Base-by-base conservation (phyloP, 1,284 basidiomycete genomes). In the Trichosporon sp. region DNA sequence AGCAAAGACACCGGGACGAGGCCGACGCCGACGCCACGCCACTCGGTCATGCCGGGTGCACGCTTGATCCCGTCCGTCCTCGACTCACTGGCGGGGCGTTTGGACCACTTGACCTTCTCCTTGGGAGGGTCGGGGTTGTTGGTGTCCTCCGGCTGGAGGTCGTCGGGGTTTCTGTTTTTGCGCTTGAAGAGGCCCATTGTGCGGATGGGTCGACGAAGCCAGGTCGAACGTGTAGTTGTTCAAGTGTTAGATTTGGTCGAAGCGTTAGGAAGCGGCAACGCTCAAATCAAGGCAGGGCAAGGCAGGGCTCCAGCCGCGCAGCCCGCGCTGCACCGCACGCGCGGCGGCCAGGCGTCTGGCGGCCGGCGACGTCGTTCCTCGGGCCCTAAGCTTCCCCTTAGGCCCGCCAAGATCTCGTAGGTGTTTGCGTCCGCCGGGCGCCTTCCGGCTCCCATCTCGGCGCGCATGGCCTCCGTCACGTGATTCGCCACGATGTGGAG, bases 71-170 rank as follows among this genome's bases (percentile, higher is more conserved):
- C n/a, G n/a, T n/a, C n/a, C n/a, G n/a, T n/a, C n/a, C 5, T 27
- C 18, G 4, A 88, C 92, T 78, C 76, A 93, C 93, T 96, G 60
- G 93, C 94, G 70, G 94, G 93, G 67, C 91, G 86, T 81, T 89
- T 88, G 88, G 92, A 93, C 80, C 88, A 91, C 70, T 91, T 91
- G 85, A 95, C 93, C 80, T 93, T 91, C 85, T 93, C 92, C 83
- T 90, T 89, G 15, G 80, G 76, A 0, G 75, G 65, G 31, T 79
- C 77, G 9, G 65, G 64, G 31, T 77, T 76, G 34, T 70, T 75
- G 47, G 77, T 75, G 29, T 75, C 75, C 25, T 62, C 69, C 5
- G 25, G 23, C 53, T 53, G 65, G 21, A 65, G 77, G 76, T 67
- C 76, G 47, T 71, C 65, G 23, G 70, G 66, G 66, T 75, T 76